phyloP scores from a whole-genome alignment of 805 yeast species.

The Kazachstania taianensis region DNA sequence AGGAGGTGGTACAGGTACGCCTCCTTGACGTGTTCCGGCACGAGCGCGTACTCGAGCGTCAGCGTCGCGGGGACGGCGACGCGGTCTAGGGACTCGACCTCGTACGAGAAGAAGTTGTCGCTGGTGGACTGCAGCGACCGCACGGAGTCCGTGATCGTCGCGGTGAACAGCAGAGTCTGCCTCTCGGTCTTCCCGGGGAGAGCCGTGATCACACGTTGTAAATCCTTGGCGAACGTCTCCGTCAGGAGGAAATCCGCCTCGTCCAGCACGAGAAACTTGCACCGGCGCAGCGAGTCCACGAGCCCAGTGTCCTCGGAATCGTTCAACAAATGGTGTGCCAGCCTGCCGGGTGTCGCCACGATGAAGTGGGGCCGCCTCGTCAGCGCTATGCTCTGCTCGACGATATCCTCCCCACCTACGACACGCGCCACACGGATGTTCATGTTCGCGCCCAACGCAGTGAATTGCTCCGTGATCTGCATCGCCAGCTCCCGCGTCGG shows the following conservation, averaged over 20 bases:
- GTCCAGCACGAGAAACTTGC: conserved; percentile 79
- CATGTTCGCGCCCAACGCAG: conserved; percentile 84
- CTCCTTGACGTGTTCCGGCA: conserved; percentile 85
- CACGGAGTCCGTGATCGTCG: conserved; percentile 91
- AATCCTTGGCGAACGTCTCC: conserved; percentile 70
- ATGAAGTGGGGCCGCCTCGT: conserved; percentile 86
- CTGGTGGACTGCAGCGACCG: conserved; percentile 49
- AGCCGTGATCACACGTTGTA: conserved; percentile 58
- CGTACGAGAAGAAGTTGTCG: conserved; percentile 33
- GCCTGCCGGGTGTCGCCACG: conserved; percentile 93
- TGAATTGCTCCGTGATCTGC: conserved; percentile 94
- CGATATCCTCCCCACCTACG: conserved; percentile 93
- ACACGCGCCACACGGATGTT: conserved; percentile 73
- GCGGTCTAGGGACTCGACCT: conserved; percentile 42
- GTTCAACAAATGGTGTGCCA: conserved; percentile 81
- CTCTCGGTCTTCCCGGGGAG: conserved; percentile 64
- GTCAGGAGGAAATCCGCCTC: conserved; percentile 92
- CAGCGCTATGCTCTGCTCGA: conserved; percentile 74
- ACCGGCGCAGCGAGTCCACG: conserved; percentile 53
- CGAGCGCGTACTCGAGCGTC: conserved; percentile 52
- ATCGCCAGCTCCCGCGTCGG: conserved; percentile 92
- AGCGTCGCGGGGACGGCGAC: conserved; percentile 75
- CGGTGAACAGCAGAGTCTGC: conserved; percentile 88
- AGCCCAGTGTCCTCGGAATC: conserved; percentile 73
- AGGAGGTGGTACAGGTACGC: conserved; percentile 70